Percentiles rank a stretch among this genome's conserved stretches.
These are phyloP conservation scores for Blastomyces percursus DNA, from an alignment of 2,329 filamentous ascomycete species.

Conservation along the genomic window DNA sequence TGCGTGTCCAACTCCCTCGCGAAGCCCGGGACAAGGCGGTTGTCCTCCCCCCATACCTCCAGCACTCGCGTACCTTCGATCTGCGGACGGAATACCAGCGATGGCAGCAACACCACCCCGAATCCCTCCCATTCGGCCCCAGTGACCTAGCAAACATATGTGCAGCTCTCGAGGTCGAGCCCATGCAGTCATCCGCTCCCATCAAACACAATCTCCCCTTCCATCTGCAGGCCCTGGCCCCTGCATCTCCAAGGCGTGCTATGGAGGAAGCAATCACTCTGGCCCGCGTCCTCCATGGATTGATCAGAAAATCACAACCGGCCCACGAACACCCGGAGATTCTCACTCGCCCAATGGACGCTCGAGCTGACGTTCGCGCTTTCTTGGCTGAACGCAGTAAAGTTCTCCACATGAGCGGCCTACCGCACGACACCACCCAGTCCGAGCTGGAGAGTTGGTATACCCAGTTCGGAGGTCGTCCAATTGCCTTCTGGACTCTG, in stretches of 20 bases:
- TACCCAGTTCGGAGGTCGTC: conserved; percentile 92
- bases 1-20: conserved; percentile 91
- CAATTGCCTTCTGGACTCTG: conserved; percentile 98
- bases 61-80: conserved; percentile 96
- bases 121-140: conserved; percentile 91
- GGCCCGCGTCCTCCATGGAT: conserved; percentile 76
- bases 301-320: conserved; percentile 94
- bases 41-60: conserved; percentile 88
- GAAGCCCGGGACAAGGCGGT: conserved; percentile 98
- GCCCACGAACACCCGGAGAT: conserved; percentile 90
- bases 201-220: conserved; percentile 99
- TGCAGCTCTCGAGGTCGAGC: conserved; percentile 93
- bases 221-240: conserved; percentile 89
- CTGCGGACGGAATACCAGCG: conserved; percentile 94
- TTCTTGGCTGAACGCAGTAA: conserved; percentile 96
- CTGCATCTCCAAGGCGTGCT: conserved; percentile 85
- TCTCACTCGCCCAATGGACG: conserved; percentile 89
- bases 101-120: conserved; percentile 97
- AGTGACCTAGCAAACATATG: conserved; percentile 96
- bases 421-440: conserved; percentile 96
- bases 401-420: conserved; percentile 92
- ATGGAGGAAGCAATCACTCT: conserved; percentile 97
- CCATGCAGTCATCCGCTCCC: conserved; percentile 90
- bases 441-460: conserved; percentile 99
- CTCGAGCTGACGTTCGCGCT: conserved; percentile 86